Evolutionary conservation across 1,139 yeast species (phyloP), one percentile per base, ranked within the genome.

Genomic region (Sugiyamaella castrensis): DNA sequence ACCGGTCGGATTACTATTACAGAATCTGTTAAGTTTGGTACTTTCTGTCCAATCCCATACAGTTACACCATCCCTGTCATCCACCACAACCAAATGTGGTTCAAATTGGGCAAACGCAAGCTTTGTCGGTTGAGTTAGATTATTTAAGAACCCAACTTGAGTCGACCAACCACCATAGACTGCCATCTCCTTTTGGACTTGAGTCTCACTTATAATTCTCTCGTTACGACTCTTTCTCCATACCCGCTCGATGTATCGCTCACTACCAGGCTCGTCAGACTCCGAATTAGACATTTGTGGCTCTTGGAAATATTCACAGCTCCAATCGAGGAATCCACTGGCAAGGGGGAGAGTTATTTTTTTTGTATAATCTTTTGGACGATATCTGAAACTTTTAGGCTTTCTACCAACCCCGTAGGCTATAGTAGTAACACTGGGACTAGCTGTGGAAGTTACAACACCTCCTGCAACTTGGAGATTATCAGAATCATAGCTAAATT

Each of bases 201-300:
- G 98, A 0, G 98, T 91, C 57, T 84, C 88, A 42, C 84, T 85
- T 52, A 92, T 87, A 35, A 89, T 86, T 2, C 77, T 69, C 63
- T 92, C 98, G 64, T 92, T 92, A 57, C 98, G 76, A 60, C 86
- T 86, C 55, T 95, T 76, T 58, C 97, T 77, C 98, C 98, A 92
- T 31, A 87, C 71, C 52, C 96, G 75, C 58, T 81, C 84, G 32
- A 87, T 81, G 60, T 88, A 87, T 55, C 88, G 92, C 53, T 84
- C 81, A 50, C 96, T 87, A 0, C 98, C 98, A 0, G 96, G 95
- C 63, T 91, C 96, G 59, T 92, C 98, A 15, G 82, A 73, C 61
- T 92, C 98, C 51, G 81, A 79, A 55, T 81, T 82, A 13, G 88
- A 82, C 85, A 92, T 86, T 64, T 92, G 98, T 0, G 99, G 98